phyloP scores from a whole-genome alignment of 768 basidiomycete species.

The Leccinum boreale region DNA sequence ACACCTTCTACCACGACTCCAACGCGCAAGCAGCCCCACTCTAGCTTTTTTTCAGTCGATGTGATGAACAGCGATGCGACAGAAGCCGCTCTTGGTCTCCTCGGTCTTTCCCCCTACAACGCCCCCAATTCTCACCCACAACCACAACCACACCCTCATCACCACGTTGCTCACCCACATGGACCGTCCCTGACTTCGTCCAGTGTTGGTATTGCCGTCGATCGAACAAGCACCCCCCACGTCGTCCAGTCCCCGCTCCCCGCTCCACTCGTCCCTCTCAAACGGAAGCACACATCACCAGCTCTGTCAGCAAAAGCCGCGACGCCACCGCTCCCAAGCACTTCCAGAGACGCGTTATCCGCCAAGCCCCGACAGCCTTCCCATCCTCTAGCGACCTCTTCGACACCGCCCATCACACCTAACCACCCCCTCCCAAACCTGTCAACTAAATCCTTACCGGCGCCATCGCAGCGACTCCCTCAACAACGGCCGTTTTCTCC shows the following conservation, averaged over 20 bases:
- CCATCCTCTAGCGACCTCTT: conserved; percentile 19
- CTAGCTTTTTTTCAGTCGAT: conserved; percentile 7
- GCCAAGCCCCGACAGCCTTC: conserved; percentile 14
- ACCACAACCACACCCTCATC: conserved; percentile 22
- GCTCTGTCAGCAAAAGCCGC: conserved; percentile 10
- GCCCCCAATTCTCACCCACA: conserved; percentile 28
- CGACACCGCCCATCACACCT: conserved; percentile 12
- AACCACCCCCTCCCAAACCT: conserved; percentile 4
- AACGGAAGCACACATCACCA: conserved; percentile 36
- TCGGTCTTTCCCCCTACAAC: conserved; percentile 44
- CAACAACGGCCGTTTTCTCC: conserved; percentile 22
- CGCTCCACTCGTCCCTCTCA: conserved; percentile 36
- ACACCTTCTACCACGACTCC: conserved; percentile 2
- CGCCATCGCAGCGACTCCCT: conserved; percentile 8
- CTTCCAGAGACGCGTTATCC: conserved; percentile 6
- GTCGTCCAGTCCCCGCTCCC: conserved; percentile 24
- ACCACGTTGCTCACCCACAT: conserved; percentile 25
- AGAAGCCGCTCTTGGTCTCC: conserved; percentile 57
- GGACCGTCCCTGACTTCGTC: conserved; percentile 27
- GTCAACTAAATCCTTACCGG: conserved; percentile 15
- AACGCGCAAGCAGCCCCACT: not conserved
- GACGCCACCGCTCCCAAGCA: conserved; percentile 7
- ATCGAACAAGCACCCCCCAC: conserved; percentile 18
- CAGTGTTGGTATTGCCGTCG: conserved; percentile 24
- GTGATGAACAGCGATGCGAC: conserved; percentile 53